These are phyloP conservation scores for Gonapodya prolifera DNA, from an alignment of 192 early-diverging fungal genomes.

Conservation along the genomic window DNA sequence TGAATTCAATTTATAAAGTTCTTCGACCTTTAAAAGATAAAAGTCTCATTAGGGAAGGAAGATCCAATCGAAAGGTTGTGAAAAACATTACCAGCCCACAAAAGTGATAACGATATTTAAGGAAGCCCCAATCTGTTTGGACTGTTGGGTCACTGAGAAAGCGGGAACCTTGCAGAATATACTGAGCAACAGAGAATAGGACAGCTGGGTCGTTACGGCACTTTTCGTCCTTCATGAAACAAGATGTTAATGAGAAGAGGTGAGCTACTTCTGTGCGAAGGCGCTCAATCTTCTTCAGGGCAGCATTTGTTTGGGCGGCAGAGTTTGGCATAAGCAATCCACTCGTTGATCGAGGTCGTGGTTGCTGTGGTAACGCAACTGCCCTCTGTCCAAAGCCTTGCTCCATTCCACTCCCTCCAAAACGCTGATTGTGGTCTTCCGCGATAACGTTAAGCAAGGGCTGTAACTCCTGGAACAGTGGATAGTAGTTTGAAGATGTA, in stretches of 20 bases:
- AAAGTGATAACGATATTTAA: slow-evolving; percentile 74
- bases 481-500: slow-evolving; percentile 49
- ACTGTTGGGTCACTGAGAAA: slow-evolving; percentile 68
- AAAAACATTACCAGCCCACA: slow-evolving; percentile 74
- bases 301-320: neutral
- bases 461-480: slow-evolving; percentile 53
- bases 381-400: neutral
- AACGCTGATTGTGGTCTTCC: slow-evolving; percentile 30
- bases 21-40: neutral
- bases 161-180: neutral
- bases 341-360: slow-evolving; percentile 4
- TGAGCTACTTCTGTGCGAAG: slow-evolving; percentile 1
- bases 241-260: neutral
- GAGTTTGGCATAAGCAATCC: neutral
- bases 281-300: neutral
- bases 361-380: slow-evolving; percentile 1
- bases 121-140: slow-evolving; percentile 77
- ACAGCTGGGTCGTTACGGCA: neutral
- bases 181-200: neutral
- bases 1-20: slow-evolving; percentile 10
- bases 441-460: slow-evolving; percentile 36
- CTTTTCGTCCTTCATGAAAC: neutral
- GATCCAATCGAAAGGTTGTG: too few relatives aligned
- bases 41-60: too few relatives aligned
- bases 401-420: neutral